Evolutionary conservation across 768 basidiomycete genomes (phyloP), one percentile per base, ranked within the genome.

Genomic region (Saitozyma podzolica): DNA sequence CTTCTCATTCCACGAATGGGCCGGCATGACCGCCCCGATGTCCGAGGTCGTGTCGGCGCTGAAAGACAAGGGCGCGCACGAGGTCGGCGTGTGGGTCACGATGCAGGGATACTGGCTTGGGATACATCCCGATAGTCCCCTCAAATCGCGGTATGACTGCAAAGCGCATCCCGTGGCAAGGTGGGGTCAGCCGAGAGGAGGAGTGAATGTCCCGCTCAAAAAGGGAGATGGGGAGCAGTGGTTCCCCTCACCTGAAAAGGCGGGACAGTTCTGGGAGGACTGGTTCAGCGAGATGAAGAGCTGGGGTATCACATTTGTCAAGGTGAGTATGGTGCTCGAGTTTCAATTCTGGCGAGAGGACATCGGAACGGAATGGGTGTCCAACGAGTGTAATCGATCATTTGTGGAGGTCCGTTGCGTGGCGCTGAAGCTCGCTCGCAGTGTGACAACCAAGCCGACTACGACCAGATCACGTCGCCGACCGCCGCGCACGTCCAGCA

Each of bases 81-180:
- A 64, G 42, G 67, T 75, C 16, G 74, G 74, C 1, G 69, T 73
- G 9, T 75, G 74, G 74, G 56, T 73, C 50, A 75, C 74, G 11
- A 10, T 71, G 0, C 65, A 71, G 53, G 74, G 72, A 3, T 75
- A 73, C 54, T 75, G 74, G 74, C 45, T 43, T 13, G 61, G 54
- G 8, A 71, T 75, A 53, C 56, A 70, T 56, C 66, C 64, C 1
- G 42, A 63, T 41, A 67, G 65, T 8, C 52, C 55, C 1, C 58
- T 75, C 8, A 59, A 55, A 6, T 6, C 37, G 39, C 61, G 56
- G 39, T 75, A 75, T 45, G 50, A 63, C 10, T 71, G 69, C 48
- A 17, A 49, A 14, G 19, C 56, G 4, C 64, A 65, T 58, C 56
- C 63, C 8, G 6, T 13, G 39, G 61, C 57, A 17, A 58, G 47